Percentiles rank a stretch among this genome's conserved stretches.
These are phyloP conservation scores for Neonectria neomacrospora DNA, from an alignment of 2,329 filamentous ascomycete species.

Conservation along the genomic window DNA sequence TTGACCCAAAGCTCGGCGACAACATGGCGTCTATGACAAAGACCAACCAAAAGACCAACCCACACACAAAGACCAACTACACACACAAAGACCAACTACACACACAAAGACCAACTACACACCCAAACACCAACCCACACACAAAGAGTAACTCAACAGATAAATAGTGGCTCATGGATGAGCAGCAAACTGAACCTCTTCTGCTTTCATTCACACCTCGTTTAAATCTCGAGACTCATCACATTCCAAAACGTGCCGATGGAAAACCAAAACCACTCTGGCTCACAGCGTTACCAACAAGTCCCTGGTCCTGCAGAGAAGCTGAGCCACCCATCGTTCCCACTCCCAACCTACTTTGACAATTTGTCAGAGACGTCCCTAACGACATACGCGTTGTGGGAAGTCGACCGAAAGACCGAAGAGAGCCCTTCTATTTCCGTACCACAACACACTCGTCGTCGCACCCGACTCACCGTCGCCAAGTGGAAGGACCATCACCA, in stretches of 20 bases:
- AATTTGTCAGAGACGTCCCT: background rate
- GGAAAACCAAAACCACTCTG: background rate
- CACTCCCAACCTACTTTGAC: slow-evolving; percentile 5
- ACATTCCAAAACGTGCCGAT: background rate
- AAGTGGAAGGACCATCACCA: background rate
- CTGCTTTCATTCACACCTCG: background rate
- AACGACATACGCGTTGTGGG: background rate
- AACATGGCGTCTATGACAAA: no score
- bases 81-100: no score
- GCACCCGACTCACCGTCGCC: background rate
- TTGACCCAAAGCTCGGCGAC: no score
- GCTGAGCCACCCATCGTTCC: background rate
- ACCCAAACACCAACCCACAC: no score
- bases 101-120: no score
- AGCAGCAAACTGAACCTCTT: background rate
- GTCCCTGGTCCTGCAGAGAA: background rate
- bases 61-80: no score
- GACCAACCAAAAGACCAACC: no score
- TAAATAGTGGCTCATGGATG: no score
- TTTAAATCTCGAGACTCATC: background rate
- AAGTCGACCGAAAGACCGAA: background rate
- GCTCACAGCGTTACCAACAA: background rate
- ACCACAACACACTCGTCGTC: background rate
- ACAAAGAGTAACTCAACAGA: no score
- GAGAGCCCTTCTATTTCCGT: background rate